Evolutionary conservation across 805 yeast species (phyloP).

Genomic region (Spencermartinsiella europaea): DNA sequence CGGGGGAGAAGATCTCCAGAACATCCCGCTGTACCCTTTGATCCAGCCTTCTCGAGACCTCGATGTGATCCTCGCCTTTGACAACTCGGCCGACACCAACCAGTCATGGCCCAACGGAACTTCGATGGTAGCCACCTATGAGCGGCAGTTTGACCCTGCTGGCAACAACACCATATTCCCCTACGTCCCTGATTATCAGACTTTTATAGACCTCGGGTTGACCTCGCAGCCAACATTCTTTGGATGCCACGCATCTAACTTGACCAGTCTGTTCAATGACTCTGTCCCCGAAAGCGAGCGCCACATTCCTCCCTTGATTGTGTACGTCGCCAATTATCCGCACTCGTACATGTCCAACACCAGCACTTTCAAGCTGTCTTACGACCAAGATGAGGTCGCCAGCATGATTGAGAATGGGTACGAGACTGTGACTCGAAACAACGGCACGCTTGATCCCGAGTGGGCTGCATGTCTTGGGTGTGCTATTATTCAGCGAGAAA

Average conservation of each 20-base stretch:
- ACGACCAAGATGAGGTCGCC: constrained; percentile 50
- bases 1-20: constrained; percentile 67
- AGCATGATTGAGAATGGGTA: constrained; percentile 69
- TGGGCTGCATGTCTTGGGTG: constrained; percentile 77
- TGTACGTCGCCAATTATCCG: constrained; percentile 73
- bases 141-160: constrained; percentile 50
- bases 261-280: constrained; percentile 37
- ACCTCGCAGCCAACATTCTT: constrained; percentile 72
- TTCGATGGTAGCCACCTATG: constrained; percentile 50
- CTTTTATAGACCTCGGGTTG: constrained; percentile 56
- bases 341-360: constrained; percentile 62
- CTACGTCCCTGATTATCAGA: constrained; percentile 64
- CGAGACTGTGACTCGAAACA: constrained; percentile 59
- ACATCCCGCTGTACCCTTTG: constrained; percentile 60
- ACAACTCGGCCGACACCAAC: constrained; percentile 60
- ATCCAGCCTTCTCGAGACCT: constrained; percentile 53
- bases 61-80: constrained; percentile 64
- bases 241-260: constrained; percentile 65
- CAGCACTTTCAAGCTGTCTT: constrained; percentile 65
- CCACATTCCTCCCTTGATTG: constrained; percentile 59
- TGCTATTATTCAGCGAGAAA: constrained; percentile 74
- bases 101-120: constrained; percentile 62
- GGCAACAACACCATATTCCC: constrained; percentile 68
- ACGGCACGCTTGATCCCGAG: constrained; percentile 59
- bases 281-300: constrained; percentile 13